phyloP scores from a whole-genome alignment of 768 basidiomycete species.

The Auricularia sp. region DNA sequence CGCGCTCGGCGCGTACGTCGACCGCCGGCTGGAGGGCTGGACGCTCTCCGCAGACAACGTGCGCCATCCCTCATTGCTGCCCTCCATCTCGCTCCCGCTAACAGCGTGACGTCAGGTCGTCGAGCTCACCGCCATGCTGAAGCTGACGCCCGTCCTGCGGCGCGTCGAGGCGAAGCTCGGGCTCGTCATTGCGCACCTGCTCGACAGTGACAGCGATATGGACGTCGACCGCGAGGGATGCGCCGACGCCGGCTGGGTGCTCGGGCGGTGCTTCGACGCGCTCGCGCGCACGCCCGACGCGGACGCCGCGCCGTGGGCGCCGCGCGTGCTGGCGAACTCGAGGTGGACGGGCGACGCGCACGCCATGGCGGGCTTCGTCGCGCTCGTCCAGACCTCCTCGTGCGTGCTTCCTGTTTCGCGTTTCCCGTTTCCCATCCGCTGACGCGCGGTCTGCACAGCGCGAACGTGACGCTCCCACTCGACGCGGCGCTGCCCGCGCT shows the following conservation, averaged over 20 bases:
- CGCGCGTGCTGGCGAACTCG: not conserved
- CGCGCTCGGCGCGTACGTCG: conserved; percentile 32
- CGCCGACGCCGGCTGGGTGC: not conserved
- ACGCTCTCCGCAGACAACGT: conserved; percentile 27
- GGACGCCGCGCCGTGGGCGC: no score
- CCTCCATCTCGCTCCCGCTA: not conserved
- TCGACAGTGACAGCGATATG: conserved; percentile 15
- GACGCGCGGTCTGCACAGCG: not conserved
- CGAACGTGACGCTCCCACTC: not conserved
- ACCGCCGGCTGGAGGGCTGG: conserved; percentile 31
- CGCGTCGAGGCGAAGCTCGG: conserved; percentile 28
- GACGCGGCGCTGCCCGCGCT: conserved; percentile 37
- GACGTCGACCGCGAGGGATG: no score
- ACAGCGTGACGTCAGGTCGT: conserved; percentile 25
- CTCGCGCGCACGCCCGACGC: no score
- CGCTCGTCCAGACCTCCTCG: not conserved
- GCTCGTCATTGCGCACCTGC: conserved; percentile 32
- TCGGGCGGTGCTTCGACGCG: no score
- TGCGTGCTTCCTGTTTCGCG: no score
- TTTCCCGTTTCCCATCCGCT: not conserved
- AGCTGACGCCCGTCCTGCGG: conserved; percentile 43
- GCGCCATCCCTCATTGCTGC: conserved; percentile 5
- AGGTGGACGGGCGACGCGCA: conserved; percentile 7
- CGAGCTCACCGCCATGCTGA: conserved; percentile 45
- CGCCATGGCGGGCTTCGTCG: conserved; percentile 40